phyloP scores from a whole-genome alignment of 176 grass and related monocot genomes.

The Carex kokanica region DNA sequence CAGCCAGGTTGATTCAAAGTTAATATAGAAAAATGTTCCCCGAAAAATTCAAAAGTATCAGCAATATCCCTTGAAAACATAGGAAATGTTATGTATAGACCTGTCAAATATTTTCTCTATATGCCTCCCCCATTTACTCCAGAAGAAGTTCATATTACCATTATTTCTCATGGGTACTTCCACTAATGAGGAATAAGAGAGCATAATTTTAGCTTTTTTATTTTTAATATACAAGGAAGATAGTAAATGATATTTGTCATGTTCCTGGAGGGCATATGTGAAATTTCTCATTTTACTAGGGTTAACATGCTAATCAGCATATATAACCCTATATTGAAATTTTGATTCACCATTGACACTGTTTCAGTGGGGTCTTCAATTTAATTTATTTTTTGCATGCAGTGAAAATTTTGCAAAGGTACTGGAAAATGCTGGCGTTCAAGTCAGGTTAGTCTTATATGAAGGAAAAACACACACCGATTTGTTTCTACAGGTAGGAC shows the following conservation, averaged over 20 bases:
- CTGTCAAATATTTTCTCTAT: background rate
- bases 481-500: slow-evolving; percentile 81
- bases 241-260: background rate
- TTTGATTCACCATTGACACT: slow-evolving; percentile 17
- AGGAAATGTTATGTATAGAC: background rate
- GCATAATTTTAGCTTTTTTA: background rate
- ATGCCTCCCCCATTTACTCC: background rate
- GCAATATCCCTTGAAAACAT: background rate
- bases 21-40: slow-evolving; percentile 8
- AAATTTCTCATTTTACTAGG: background rate
- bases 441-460: slow-evolving; percentile 69
- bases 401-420: slow-evolving; percentile 65
- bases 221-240: background rate
- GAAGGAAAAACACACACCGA: slow-evolving; percentile 97
- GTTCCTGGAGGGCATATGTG: background rate
- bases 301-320: background rate
- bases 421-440: slow-evolving; percentile 59
- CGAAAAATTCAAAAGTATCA: background rate
- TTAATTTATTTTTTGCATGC: slow-evolving; percentile 26
- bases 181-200: background rate
- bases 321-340: background rate
- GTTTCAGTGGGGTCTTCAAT: background rate
- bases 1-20: slow-evolving; percentile 59
- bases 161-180: background rate
- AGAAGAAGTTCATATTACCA: background rate